Base-by-base conservation (phyloP, 352 stramenopile genomes). In the Phytophthora ohioensis region DNA sequence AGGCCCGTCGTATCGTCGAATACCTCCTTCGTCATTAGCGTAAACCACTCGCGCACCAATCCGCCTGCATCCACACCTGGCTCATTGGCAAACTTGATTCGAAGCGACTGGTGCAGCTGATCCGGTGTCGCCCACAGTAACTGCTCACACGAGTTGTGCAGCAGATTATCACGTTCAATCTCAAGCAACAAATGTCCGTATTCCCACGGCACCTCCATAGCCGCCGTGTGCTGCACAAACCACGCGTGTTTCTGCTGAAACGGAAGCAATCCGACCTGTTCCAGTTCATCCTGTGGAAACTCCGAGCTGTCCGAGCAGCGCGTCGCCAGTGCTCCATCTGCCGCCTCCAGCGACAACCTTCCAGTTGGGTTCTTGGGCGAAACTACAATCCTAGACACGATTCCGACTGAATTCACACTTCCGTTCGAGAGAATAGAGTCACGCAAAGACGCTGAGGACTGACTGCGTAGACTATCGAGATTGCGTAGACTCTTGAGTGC, bases 21-120 rank as follows among this genome's bases (percentile, higher is more conserved):
- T 5, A 98, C 79, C 31, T 94, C 90, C 45, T 95, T 91, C 3
- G 82, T 94, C 85, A 97, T 92, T 15, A 98, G 76, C 30, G 85
- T 93, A 70, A 97, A 97, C 93, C 93, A 98, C 69, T 97, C 93
- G 6, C 93, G 86, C 52, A 97, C 90, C 8, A 98, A 78, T 47
- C 93, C 93, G 17, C 93, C 93, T 4, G 92, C 93, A 76, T 98
- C 93, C 9, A 97, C 86, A n/a, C 92, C 92, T 13, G 89, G 88
- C 39, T 98, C 92, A 64, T 96, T 94, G 6, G 91, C 80, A 75
- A 98, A 98, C 64, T 97, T 94, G 63, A 97, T 94, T 42, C 91
- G 82, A 27, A 97, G 76, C 38, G 89, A 96, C 66, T 96, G 88
- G 38, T 95, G 87, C 4, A 98, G 76, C 51, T 97, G 88, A 52